Percentiles rank a stretch among this genome's conserved stretches.
Conservation (phyloP, 2,329 filamentous ascomycete species). For the Nemania bipapillata region DNA sequence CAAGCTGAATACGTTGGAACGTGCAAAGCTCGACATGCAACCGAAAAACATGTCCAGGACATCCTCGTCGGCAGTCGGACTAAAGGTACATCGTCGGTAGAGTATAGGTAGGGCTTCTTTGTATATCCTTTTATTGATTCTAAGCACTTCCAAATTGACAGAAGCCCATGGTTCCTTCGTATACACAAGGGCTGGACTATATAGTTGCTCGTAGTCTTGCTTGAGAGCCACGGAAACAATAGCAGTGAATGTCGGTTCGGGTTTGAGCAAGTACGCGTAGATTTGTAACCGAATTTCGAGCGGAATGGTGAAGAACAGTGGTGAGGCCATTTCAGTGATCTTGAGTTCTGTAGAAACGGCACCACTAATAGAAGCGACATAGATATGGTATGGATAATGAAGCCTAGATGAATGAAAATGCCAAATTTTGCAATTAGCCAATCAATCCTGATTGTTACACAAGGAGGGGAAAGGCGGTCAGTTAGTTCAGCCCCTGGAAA, state of each 20-base stretch:
- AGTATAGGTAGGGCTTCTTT: background rate
- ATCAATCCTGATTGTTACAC: too few species aligned
- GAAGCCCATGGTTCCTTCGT: background rate
- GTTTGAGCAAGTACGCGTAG: too few species aligned
- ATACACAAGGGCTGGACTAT: background rate
- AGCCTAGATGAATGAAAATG: too few species aligned
- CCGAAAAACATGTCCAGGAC: background rate
- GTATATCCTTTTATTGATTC: background rate
- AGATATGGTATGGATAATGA: too few species aligned
- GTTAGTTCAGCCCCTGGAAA: too few species aligned
- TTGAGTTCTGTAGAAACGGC: too few species aligned
- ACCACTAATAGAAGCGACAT: too few species aligned
- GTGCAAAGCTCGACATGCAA: background rate
- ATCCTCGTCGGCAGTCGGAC: background rate
- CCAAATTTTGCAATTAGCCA: too few species aligned
- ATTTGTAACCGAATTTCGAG: too few species aligned
- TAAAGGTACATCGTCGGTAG: background rate
- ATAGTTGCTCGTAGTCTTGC: background rate
- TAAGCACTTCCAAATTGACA: background rate
- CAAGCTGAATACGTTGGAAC: background rate
- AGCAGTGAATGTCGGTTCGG: background rate
- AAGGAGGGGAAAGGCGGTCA: too few species aligned
- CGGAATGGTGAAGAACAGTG: too few species aligned
- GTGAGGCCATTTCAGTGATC: too few species aligned
- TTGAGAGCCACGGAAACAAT: background rate